Base-by-base conservation (phyloP, 805 yeast species). In the Candida bentonensis region DNA sequence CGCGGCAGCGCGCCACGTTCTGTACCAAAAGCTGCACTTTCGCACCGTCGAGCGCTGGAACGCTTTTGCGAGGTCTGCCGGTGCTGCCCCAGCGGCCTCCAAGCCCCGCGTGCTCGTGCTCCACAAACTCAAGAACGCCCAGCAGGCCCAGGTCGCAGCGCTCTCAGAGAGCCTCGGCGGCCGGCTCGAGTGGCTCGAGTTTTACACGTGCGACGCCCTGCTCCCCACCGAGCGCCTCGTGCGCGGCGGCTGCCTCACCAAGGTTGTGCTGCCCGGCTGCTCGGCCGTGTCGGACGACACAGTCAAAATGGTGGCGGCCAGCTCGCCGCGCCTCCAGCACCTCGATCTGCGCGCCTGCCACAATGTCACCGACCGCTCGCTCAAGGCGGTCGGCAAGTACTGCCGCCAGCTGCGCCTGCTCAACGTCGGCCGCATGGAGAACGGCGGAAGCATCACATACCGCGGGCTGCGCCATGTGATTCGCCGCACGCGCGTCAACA, bases 311-410 rank as follows among this genome's bases (percentile, higher is more conserved):
- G 69, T 86, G 4, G 68, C 82, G 2, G 62, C 64, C 26, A 54
- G 59, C 42, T 75, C 88, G 51, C 79, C 82, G 5, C 68, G 68
- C 33, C 67, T 88, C 46, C 72, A 71, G 50, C 68, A 71, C 23
- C 62, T 88, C 40, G 96, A 88, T 55, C 62, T 88, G 17, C 68
- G 96, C 39, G 95, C 95, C 0, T 86, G 96, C 62, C 87, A 82
- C 47, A 63, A 66, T 46, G 74, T 88, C 15, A 69, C 85, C 2
- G 96, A 88, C 64, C 63, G 73, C 21, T 89, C 95, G 0, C 63
- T 88, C 21, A 75, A 78, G 46, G 69, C 74, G n/a, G 61, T 88
- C 25, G 82, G 86, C 0, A 58, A 67, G 25, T 61, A 69, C 47
- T 86, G 95, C 59, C 68, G 61, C 1, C 60, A 69, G 17, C 67